A percentile compares a stretch with the other conserved stretches of the same genome.
Evolutionary conservation across 2,329 filamentous ascomycete genomes (phyloP).

Genomic region (Harringtonia lauricola): DNA sequence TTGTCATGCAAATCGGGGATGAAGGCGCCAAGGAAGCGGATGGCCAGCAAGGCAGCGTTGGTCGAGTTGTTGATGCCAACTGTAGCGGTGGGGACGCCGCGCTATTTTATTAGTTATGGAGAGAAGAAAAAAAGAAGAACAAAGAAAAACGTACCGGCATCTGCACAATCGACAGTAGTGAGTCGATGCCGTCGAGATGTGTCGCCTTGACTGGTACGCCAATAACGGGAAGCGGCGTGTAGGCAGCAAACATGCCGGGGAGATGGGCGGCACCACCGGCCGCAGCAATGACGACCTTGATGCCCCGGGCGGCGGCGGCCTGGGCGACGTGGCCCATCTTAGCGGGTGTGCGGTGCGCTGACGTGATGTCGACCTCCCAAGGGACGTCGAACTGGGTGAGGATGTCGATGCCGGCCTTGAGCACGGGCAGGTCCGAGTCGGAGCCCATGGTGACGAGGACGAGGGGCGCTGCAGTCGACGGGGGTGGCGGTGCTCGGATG

Average conservation of each 20-base stretch:
- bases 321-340: constrained; percentile 59
- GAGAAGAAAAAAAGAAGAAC: background rate
- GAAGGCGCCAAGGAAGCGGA: constrained; percentile 13
- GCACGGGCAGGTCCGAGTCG: constrained; percentile 61
- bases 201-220: constrained; percentile 69
- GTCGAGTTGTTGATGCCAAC: constrained; percentile 73
- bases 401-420: constrained; percentile 54
- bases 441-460: constrained; percentile 79
- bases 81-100: constrained; percentile 48
- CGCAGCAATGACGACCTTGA: constrained; percentile 66
- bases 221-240: constrained; percentile 63
- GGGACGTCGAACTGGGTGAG: constrained; percentile 61
- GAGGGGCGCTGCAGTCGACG: too few relatives aligned
- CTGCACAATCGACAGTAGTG: constrained; percentile 62
- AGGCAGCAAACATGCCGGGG: constrained; percentile 64
- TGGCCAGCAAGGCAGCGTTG: constrained; percentile 39
- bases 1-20: constrained; percentile 39
- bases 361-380: constrained; percentile 64
- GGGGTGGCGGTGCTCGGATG: too few relatives aligned
- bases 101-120: constrained; percentile 26
- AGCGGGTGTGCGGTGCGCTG: constrained; percentile 63
- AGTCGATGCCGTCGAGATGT: constrained; percentile 60
- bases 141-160: constrained; percentile 54
- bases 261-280: constrained; percentile 65
- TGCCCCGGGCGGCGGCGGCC: constrained; percentile 50